phyloP scores from a whole-genome alignment of 2,329 filamentous ascomycete species.

The Lasiodiplodia citricola region DNA sequence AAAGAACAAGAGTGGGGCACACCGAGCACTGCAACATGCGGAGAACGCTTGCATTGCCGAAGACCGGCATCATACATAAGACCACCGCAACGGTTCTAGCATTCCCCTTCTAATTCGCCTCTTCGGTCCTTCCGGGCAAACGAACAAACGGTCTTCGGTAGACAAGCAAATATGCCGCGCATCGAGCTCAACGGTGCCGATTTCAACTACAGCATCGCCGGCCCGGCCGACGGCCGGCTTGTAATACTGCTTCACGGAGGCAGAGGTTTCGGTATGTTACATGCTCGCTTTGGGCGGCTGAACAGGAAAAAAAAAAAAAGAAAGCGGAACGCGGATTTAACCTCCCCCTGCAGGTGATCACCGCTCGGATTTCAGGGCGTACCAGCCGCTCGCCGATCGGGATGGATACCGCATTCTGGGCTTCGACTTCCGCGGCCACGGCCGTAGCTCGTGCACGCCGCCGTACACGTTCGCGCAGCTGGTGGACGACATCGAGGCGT shows the following conservation, averaged over 20 bases:
- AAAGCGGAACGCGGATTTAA: not conserved
- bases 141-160: not conserved
- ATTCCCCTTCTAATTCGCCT: not conserved
- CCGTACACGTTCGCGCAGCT: conserved; percentile 38
- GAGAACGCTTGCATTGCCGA: conserved; percentile 6
- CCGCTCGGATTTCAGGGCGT: conserved; percentile 42
- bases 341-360: conserved; percentile 37
- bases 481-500: conserved; percentile 45
- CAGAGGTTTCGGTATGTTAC: conserved; percentile 39
- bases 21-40: not conserved
- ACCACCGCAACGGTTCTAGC: not conserved
- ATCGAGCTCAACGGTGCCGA: conserved; percentile 37
- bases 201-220: conserved; percentile 41
- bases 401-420: conserved; percentile 41
- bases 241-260: conserved; percentile 48
- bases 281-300: too few species aligned
- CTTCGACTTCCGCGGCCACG: conserved; percentile 47
- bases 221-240: conserved; percentile 39
- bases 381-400: conserved; percentile 34
- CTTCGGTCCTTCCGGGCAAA: not conserved
- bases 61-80: conserved; percentile 5
- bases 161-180: not conserved
- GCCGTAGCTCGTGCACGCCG: conserved; percentile 41
- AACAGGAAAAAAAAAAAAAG: not conserved
- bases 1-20: conserved; percentile 18